Evolutionary conservation across 306 rosid genomes (phyloP).

Genomic region (Rosa persica): DNA sequence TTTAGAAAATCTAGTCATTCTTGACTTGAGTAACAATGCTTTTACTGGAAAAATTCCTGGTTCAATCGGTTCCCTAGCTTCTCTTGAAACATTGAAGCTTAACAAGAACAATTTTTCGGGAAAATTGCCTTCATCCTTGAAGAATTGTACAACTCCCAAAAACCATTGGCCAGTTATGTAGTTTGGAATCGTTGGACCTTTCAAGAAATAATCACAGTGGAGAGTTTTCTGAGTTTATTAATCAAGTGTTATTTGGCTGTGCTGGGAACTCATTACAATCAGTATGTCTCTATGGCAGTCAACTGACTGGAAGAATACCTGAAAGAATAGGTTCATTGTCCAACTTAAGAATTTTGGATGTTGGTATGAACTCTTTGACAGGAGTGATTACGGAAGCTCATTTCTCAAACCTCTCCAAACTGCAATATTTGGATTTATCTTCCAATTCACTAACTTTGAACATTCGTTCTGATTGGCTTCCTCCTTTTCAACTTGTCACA

Average conservation of each 20-base stretch:
- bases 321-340: background rate
- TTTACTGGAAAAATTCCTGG: background rate
- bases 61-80: background rate
- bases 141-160: background rate
- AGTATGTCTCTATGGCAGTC: background rate
- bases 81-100: background rate
- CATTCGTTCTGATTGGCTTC: background rate
- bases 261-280: background rate
- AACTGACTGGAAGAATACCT: background rate
- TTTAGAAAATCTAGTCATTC: background rate
- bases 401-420: background rate
- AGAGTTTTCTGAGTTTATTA: background rate
- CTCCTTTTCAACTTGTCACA: background rate
- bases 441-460: background rate
- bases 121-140: background rate
- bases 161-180: background rate
- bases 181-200: background rate
- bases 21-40: background rate
- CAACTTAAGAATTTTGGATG: background rate
- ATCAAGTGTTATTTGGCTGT: background rate
- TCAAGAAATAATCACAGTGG: background rate
- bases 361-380: background rate
- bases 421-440: background rate
- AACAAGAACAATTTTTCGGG: background rate
- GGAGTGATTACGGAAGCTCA: background rate